Evolutionary conservation across 306 rosid genomes (phyloP).

Genomic region (Notholithocarpus densiflorus): DNA sequence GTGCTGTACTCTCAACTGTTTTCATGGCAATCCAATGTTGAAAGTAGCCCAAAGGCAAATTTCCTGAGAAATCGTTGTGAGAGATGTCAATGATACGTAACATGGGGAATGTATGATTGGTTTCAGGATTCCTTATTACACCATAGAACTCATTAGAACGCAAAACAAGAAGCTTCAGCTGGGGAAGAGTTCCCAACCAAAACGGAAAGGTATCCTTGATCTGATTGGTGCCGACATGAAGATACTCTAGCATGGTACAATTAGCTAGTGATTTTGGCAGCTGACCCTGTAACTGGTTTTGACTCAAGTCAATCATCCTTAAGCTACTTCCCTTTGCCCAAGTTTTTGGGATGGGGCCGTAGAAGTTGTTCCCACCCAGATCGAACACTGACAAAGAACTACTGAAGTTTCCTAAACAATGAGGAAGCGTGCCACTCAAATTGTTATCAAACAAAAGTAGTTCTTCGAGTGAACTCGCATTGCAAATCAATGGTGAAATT

Average conservation of each 20-base stretch:
- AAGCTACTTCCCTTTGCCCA: not conserved
- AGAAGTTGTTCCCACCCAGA: not conserved
- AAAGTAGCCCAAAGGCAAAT: not conserved
- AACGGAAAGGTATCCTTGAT: not conserved
- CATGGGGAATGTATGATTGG: not conserved
- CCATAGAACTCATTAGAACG: not conserved
- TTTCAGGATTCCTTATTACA: not conserved
- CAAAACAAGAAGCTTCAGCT: not conserved
- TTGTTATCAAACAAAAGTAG: conserved; percentile 3
- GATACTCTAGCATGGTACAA: not conserved
- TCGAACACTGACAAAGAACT: not conserved
- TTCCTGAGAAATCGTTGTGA: not conserved
- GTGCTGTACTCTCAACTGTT: not conserved
- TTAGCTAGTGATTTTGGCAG: not conserved
- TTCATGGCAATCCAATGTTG: not conserved
- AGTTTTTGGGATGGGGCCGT: not conserved
- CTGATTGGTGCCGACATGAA: not conserved
- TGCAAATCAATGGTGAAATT: too few species aligned
- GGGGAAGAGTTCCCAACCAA: not conserved
- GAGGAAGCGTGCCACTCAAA: not conserved
- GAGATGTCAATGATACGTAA: conserved; percentile 1
- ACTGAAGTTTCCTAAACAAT: not conserved
- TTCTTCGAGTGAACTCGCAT: not conserved
- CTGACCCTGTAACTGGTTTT: not conserved
- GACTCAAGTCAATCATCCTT: too few species aligned